Evolutionary conservation across 176 grass and related monocot species (phyloP), one percentile per base, ranked within the genome.

Genomic region (Rhynchospora breviuscula): DNA sequence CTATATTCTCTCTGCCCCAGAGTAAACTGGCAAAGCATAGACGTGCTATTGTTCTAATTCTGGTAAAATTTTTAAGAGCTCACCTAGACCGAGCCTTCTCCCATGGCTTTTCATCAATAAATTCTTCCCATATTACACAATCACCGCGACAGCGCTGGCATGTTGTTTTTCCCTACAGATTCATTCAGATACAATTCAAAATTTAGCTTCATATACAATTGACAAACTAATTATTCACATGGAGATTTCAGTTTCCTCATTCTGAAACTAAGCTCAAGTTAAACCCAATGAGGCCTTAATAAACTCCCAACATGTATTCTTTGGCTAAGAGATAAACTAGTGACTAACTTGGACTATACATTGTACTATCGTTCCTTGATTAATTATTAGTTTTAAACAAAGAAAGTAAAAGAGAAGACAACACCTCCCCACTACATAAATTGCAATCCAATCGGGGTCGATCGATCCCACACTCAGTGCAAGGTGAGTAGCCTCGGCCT

Each of bases 91-190:
- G 89, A 85, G 91, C 90, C 88, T 91, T 90, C 84, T 98, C 95
- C 95, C 92, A 94, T 75, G 92, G 89, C 60, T 76, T 89, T 54
- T 94, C 95, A 87, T 98, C 95, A 90, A 98, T 90, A 71, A 85
- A 94, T 88, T 98, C 92, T 84, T 94, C 90, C 95, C 92, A 98
- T 93, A 94, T 94, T 63, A 98, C 95, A 69, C 95, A 93, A 72
- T 98, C 95, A 49, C 95, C 95, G 58, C 79, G 59, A 46, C 92
- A 98, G 53, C 88, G 92, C 13, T n/a, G 22, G 81, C 95, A 98
- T 64, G 75, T 91, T 25, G 62, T 93, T 85, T 93, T 93, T n/a
- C 95, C 95, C 95, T 94, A 73, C 75, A 26, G 49, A 89, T 78
- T 59, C 59, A 74, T 85, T 44, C 35, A 45, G 12, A 63, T 65